Conservation (phyloP, 73 alveolate genomes). For the Uronychia binucleata region DNA sequence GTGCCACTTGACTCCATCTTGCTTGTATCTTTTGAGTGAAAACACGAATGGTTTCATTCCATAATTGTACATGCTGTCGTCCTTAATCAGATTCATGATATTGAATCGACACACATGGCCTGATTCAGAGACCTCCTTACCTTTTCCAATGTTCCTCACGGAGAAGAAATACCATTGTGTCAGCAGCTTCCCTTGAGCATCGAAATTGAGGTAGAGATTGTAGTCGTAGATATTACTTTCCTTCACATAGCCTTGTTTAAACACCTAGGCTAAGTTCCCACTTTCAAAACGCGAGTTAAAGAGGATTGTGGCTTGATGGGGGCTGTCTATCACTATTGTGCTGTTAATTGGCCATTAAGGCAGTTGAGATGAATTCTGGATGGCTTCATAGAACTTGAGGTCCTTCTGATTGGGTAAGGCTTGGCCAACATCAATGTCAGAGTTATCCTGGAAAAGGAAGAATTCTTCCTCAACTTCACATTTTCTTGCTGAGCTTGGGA, state of each 20-base stretch:
- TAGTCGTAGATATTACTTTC: slow-evolving; percentile 17
- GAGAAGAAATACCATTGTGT: slow-evolving; percentile 49
- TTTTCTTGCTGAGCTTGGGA: background rate
- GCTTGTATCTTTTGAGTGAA: slow-evolving; percentile 20
- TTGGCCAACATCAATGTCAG: background rate
- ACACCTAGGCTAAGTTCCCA: slow-evolving; percentile 36
- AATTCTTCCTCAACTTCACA: background rate
- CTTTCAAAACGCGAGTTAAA: slow-evolving; percentile 39
- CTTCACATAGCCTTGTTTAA: slow-evolving; percentile 4
- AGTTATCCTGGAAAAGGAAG: background rate
- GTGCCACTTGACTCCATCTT: slow-evolving; percentile 26
- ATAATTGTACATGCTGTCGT: slow-evolving; percentile 33
- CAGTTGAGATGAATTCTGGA: background rate
- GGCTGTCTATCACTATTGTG: background rate
- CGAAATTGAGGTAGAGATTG: slow-evolving; percentile 26
- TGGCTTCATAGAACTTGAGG: background rate
- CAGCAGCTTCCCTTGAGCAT: slow-evolving; percentile 19
- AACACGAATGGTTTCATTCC: slow-evolving; percentile 49
- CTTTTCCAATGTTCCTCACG: slow-evolving; percentile 14
- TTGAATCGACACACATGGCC: slow-evolving; percentile 17
- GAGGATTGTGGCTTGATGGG: slow-evolving; percentile 1
- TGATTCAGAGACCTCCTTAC: background rate
- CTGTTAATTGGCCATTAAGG: background rate
- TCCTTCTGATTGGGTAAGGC: background rate
- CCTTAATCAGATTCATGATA: slow-evolving; percentile 37